Base-by-base conservation (phyloP, 164 flowering plant genomes). In the Nelumbo lutea region DNA sequence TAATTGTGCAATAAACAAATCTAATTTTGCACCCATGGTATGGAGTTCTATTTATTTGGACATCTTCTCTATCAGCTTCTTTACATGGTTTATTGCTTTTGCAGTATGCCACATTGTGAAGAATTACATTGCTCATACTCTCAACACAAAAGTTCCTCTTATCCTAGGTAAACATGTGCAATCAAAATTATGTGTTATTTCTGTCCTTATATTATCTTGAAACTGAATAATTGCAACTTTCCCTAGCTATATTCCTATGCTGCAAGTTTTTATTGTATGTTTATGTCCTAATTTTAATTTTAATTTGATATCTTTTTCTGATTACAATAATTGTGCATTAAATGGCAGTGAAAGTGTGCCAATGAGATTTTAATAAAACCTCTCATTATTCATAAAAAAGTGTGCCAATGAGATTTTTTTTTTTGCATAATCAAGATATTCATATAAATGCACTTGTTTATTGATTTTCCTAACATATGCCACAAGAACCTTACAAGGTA, bases 61-160 rank as follows among this genome's bases (percentile, higher is more conserved):
- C 39, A 55, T n/a, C 53, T 10, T 14, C 44, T 51, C 63, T 14
- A 40, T 11, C 4, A 43, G 65, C 50, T 5, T 68, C 63, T 0
- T 45, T 55, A n/a, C 9, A 6, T 70, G 41, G 14, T 73, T 74
- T 65, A 8, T 69, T 64, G 9, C 66, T 73, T 48, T 9, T 84
- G 85, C 97, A 93, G 98, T 81, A 3, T 77, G 81, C 77, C 98
- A 93, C 77, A 82, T 93, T 74, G 93, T 81, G 81, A 93, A 93
- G 89, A 93, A 93, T 81, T 93, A 77, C 81, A 69, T 93, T n/a
- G 83, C 89, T 76, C 86, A 87, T 76, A 82, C 79, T 57, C 89
- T 93, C 73, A 79, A 88, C 65, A 71, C 73, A 69, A 91, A 88
- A 80, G 91, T 93, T 76, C 97, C 98, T 59, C 72, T 93, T 57